Conservation (phyloP, 257 asterid species). For the Lycium ferocissimum region DNA sequence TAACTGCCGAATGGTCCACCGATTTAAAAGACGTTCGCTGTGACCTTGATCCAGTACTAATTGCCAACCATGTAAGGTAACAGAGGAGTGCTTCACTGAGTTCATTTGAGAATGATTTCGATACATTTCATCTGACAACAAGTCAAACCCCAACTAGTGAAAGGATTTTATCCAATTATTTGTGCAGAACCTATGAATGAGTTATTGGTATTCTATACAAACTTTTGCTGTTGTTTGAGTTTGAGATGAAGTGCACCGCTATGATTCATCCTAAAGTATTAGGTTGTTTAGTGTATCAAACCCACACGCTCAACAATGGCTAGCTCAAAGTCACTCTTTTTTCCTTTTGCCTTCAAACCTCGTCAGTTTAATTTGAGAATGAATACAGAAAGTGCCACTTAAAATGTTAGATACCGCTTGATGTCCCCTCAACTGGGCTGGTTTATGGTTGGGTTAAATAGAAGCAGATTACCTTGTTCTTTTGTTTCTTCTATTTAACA, state of each 20-base stretch:
- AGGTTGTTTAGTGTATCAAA: slow-evolving; percentile 3
- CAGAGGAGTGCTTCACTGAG: slow-evolving; percentile 11
- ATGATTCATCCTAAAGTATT: background rate
- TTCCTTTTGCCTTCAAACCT: background rate
- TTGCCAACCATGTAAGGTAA: slow-evolving; percentile 91
- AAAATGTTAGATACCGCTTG: slow-evolving; percentile 2
- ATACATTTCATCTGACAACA: background rate
- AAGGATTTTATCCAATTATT: slow-evolving; percentile 2
- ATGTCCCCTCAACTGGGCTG: slow-evolving; percentile 6
- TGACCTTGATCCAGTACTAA: slow-evolving; percentile 94
- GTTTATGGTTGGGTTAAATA: background rate
- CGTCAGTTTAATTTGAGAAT: background rate
- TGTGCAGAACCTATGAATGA: background rate
- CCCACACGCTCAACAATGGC: background rate
- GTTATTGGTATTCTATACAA: background rate
- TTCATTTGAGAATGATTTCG: background rate
- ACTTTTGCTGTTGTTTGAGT: background rate
- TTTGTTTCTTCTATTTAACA: slow-evolving; percentile 12
- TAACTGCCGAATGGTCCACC: slow-evolving; percentile 92
- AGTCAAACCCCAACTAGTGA: slow-evolving; percentile 8
- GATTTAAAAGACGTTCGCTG: slow-evolving; percentile 88
- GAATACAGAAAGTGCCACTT: slow-evolving; percentile 2
- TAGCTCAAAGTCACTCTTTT: background rate
- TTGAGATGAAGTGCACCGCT: slow-evolving; percentile 9
- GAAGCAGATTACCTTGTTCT: background rate